These are phyloP conservation scores for Cutaneotrichosporon sp. DNA, from an alignment of 1,284 basidiomycete genomes.

Conservation along the genomic window DNA sequence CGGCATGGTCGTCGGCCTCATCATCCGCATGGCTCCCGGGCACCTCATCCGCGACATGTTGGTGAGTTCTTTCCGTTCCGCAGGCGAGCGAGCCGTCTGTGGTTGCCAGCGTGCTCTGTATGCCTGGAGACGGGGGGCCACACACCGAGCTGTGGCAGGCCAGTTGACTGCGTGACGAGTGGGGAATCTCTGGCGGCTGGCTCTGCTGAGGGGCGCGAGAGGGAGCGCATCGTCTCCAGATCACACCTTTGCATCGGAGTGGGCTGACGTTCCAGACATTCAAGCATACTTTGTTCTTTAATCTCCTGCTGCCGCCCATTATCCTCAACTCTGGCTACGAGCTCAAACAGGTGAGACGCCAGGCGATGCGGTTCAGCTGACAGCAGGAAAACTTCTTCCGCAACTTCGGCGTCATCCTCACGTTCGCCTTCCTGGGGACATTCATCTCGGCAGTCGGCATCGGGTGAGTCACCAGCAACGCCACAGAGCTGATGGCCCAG, in stretches of 20 bases:
- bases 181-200: no score
- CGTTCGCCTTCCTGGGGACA: conserved; percentile 94
- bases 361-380: conserved; percentile 5
- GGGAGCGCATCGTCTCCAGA: no score
- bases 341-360: conserved; percentile 74
- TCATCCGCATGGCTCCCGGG: conserved; percentile 86
- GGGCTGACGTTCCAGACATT: conserved; percentile 67
- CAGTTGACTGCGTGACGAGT: no score
- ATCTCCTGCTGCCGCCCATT: conserved; percentile 94
- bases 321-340: conserved; percentile 98
- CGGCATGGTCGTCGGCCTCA: conserved; percentile 90
- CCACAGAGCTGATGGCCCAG: conserved; percentile 29
- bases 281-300: conserved; percentile 98
- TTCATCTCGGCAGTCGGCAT: conserved; percentile 96
- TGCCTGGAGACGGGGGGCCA: no score
- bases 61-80: conserved; percentile 58
- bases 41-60: conserved; percentile 97
- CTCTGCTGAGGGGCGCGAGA: no score
- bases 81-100: background rate
- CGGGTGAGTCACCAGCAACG: conserved; percentile 62
- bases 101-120: no score
- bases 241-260: no score
- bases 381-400: conserved; percentile 92
- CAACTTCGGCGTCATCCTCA: conserved; percentile 95
- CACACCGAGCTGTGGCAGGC: no score